These are phyloP conservation scores for Podochytrium sp. DNA, from an alignment of 192 early-diverging fungal species.

Conservation along the genomic window DNA sequence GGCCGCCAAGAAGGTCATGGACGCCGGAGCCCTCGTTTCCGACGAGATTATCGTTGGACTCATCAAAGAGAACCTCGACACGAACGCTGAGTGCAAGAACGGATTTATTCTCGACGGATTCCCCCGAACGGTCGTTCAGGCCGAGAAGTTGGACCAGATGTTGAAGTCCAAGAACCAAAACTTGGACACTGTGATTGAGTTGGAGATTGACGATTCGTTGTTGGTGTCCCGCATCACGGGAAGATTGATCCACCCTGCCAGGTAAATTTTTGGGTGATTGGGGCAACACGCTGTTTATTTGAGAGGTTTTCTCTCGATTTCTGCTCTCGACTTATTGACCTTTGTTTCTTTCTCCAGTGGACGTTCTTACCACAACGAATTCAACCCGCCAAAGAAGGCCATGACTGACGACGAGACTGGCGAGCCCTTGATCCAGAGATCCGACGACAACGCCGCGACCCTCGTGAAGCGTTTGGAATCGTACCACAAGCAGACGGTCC, in stretches of 20 bases:
- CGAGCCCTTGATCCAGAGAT: constrained; percentile 95
- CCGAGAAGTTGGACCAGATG: constrained; percentile 98
- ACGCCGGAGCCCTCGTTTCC: constrained; percentile 92
- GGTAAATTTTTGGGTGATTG: constrained; percentile 42
- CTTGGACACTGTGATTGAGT: constrained; percentile 90
- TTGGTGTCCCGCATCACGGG: constrained; percentile 97
- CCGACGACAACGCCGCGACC: constrained; percentile 95
- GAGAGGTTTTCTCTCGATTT: too few relatives aligned
- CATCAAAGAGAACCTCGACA: constrained; percentile 95
- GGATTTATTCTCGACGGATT: constrained; percentile 99
- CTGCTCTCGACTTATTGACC: too few relatives aligned
- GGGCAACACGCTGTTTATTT: too few relatives aligned
- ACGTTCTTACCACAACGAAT: constrained; percentile 95
- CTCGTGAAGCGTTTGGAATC: constrained; percentile 88
- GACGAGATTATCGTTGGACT: constrained; percentile 98
- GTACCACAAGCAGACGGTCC: constrained; percentile 64
- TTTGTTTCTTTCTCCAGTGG: constrained; percentile 53
- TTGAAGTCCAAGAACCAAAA: constrained; percentile 76
- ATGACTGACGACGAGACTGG: constrained; percentile 96
- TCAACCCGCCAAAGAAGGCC: constrained; percentile 90
- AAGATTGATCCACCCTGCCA: constrained; percentile 88
- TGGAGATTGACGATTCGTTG: constrained; percentile 90
- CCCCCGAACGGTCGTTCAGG: constrained; percentile 97
- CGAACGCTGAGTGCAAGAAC: constrained; percentile 93
- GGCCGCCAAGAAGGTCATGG: constrained; percentile 99